Evolutionary conservation across 768 basidiomycete species (phyloP), one percentile per base, ranked within the genome.

Genomic region (Suillus paluster): DNA sequence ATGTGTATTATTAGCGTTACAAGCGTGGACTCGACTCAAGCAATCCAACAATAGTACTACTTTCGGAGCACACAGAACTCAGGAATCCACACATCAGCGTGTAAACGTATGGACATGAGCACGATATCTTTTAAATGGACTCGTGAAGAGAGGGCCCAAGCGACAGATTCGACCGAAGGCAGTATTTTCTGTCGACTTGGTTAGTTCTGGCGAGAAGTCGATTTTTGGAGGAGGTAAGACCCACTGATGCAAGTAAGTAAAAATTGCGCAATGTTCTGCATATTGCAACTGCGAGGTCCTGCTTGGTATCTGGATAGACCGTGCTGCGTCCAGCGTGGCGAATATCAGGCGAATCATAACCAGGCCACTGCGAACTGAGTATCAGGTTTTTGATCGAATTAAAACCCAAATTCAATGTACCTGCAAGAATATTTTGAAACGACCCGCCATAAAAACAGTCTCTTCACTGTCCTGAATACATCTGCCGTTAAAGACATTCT

Each of bases 81-180:
- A 19, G 73, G 73, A 2, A 73, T 48, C 72, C 73, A 74, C 1
- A 65, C 42, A 12, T 65, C 66, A 17, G 63, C 56, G 44, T 73
- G 67, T 39, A 67, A 68, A 59, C 69, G 71, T 4, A 74, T 23
- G 30, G 67, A 67, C 2, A 64, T 46, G 14, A 73, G 46, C 11
- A 69, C 64, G 14, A 74, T 42, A 33, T 73, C 73, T 17, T 38
- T 14, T 3, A 62, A 46, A 11, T 48, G 62, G 14, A 74, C 65
- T 55, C 61, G 65, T 57, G 56, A 14, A 6, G 42, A 63, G 3
- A 38, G 25, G 23, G 23, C 25, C 72, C 72, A 74, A 46, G 38
- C 64, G 56, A 61, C 57, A 30, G 21, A 67, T 1, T 56, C 65
- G 56, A 27, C 30, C 25, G 38, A 39, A 17, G 54, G 54, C 4